Percentiles rank a stretch among this genome's conserved stretches.
phyloP scores from a whole-genome alignment of 768 basidiomycete species.

The Zangia roseola region DNA sequence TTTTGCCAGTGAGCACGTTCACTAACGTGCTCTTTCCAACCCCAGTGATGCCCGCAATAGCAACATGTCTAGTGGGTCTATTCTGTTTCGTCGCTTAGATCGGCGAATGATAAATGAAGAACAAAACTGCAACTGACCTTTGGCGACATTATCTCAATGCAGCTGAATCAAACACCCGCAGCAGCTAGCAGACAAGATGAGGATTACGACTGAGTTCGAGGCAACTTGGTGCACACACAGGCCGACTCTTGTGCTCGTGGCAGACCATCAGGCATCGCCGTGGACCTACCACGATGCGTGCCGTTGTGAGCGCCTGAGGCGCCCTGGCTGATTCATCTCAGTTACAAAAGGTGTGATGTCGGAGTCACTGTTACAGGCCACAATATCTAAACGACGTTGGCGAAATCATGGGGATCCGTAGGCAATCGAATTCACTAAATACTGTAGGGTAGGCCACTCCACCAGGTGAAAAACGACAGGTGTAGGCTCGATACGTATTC shows the following conservation, averaged over 20 bases:
- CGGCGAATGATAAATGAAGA: not conserved
- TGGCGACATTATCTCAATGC: not conserved
- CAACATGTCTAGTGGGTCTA: constrained; percentile 8
- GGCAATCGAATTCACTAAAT: too few species aligned
- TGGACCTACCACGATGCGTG: constrained; percentile 3
- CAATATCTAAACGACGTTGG: too few species aligned
- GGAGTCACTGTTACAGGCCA: not conserved
- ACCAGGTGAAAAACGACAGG: not conserved
- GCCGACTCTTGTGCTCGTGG: not conserved
- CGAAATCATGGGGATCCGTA: too few species aligned
- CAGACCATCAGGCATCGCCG: not conserved
- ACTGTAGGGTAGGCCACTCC: too few species aligned
- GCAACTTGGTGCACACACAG: not conserved
- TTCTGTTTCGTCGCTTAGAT: constrained; percentile 1
- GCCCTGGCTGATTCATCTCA: too few species aligned
- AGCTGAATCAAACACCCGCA: not conserved
- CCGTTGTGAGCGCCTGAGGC: not conserved
- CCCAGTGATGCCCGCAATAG: constrained; percentile 12
- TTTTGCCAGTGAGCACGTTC: constrained; percentile 9
- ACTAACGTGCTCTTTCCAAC: constrained; percentile 17
- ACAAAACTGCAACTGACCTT: constrained; percentile 1
- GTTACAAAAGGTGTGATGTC: not conserved
- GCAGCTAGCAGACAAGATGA: not conserved
- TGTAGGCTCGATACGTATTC: not conserved
- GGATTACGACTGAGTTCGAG: not conserved